phyloP scores from a whole-genome alignment of 345 rosid species.

The Citrus glauca region DNA sequence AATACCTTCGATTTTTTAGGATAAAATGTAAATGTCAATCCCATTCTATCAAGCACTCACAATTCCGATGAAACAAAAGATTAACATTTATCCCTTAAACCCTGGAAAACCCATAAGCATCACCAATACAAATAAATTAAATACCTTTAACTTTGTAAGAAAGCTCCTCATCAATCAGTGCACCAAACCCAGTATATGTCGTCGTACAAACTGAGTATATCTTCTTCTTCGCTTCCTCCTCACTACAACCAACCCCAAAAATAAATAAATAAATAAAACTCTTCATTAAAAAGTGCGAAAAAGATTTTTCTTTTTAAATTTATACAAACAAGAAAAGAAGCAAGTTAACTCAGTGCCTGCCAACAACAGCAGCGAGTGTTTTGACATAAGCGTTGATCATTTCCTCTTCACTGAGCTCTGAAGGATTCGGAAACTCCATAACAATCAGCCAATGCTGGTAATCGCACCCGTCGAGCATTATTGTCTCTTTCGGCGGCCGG shows the following conservation, averaged over 20 bases:
- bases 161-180: slow-evolving; percentile 90
- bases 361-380: slow-evolving; percentile 71
- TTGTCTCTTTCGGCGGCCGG: slow-evolving; percentile 90
- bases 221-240: slow-evolving; percentile 97
- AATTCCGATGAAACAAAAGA: background rate
- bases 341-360: slow-evolving; percentile 37
- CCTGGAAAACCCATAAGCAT: background rate
- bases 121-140: background rate
- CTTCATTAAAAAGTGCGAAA: background rate
- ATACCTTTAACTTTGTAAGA: slow-evolving; percentile 89
- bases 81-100: background rate
- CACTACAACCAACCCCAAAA: slow-evolving; percentile 38
- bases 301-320: too few relatives aligned
- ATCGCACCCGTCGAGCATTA: slow-evolving; percentile 91
- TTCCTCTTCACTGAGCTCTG: slow-evolving; percentile 79
- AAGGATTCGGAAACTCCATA: slow-evolving; percentile 77
- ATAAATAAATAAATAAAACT: background rate
- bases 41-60: background rate
- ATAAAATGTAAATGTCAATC: background rate
- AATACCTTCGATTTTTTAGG: background rate
- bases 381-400: slow-evolving; percentile 80
- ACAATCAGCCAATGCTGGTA: slow-evolving; percentile 95
- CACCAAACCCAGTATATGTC: slow-evolving; percentile 92
- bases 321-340: background rate
- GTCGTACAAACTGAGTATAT: slow-evolving; percentile 89